phyloP scores from a whole-genome alignment of 2,329 filamentous ascomycete genomes.

The Ceratocystis papillata region DNA sequence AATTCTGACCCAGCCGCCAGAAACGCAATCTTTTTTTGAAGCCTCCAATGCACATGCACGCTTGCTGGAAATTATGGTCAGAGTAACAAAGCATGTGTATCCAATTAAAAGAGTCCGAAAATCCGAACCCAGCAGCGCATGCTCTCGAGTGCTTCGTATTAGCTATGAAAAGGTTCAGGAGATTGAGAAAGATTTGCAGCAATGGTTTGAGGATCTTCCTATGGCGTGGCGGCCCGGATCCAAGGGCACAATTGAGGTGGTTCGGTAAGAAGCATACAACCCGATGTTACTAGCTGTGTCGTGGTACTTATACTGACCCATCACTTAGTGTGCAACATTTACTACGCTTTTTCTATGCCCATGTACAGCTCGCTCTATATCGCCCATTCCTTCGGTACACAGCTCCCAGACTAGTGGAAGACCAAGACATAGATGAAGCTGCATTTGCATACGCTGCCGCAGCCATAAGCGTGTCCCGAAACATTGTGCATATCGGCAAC shows the following conservation, averaged over 20 bases:
- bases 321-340: conserved; percentile 54
- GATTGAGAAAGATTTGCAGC: conserved; percentile 52
- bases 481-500: conserved; percentile 69
- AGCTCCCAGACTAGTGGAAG: conserved; percentile 49
- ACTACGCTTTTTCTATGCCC: conserved; percentile 67
- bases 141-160: conserved; percentile 40
- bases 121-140: conserved; percentile 38
- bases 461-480: conserved; percentile 51
- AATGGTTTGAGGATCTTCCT: conserved; percentile 59
- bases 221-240: conserved; percentile 66
- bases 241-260: conserved; percentile 61
- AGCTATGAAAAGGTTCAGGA: conserved; percentile 53
- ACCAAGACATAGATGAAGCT: conserved; percentile 56
- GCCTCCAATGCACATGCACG: conserved; percentile 56
- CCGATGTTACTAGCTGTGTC: not conserved
- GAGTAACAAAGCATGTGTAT: conserved; percentile 56
- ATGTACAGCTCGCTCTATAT: conserved; percentile 74
- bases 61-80: conserved; percentile 52
- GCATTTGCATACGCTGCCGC: conserved; percentile 63
- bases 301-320: not conserved
- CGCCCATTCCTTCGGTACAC: conserved; percentile 76
- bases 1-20: conserved; percentile 44
- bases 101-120: conserved; percentile 30
- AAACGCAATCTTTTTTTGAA: conserved; percentile 49
- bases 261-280: conserved; percentile 49